Conservation (phyloP, 805 yeast species). For the Candida quercuum region DNA sequence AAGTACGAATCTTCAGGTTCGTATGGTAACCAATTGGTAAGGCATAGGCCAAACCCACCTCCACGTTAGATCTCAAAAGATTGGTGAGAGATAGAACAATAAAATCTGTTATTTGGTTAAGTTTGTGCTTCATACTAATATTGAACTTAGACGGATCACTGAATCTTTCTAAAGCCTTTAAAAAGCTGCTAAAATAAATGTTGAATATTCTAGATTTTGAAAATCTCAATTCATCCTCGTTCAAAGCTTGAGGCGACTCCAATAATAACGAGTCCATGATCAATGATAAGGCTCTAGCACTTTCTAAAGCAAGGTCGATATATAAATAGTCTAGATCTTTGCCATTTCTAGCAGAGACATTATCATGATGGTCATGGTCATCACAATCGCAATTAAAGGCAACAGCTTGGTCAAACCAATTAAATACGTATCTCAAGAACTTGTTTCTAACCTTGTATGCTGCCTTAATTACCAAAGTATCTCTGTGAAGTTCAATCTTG, state of each 20-base stretch:
- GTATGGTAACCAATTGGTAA: conserved; percentile 74
- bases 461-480: conserved; percentile 33
- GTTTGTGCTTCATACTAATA: conserved; percentile 43
- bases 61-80: conserved; percentile 65
- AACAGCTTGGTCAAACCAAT: conserved; percentile 52
- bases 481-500: conserved; percentile 30
- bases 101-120: conserved; percentile 52
- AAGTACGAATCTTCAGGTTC: conserved; percentile 56
- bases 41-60: conserved; percentile 70
- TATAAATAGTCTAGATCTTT: conserved; percentile 43
- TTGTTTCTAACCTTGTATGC: conserved; percentile 43
- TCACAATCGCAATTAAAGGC: conserved; percentile 34
- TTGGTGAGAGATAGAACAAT: conserved; percentile 63
- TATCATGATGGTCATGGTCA: conserved; percentile 11
- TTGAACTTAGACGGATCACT: conserved; percentile 30
- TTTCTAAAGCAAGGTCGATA: conserved; percentile 59
- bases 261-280: conserved; percentile 52
- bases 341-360: conserved; percentile 3
- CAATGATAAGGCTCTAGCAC: conserved; percentile 51
- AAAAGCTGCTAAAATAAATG: conserved; percentile 60
- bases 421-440: conserved; percentile 40
- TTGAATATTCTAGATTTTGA: conserved; percentile 60
- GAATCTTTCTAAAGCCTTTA: conserved; percentile 36
- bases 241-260: conserved; percentile 52
- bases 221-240: conserved; percentile 46